Evolutionary conservation across 352 stramenopile species (phyloP).

Genomic region (Phytophthora uliginosa): DNA sequence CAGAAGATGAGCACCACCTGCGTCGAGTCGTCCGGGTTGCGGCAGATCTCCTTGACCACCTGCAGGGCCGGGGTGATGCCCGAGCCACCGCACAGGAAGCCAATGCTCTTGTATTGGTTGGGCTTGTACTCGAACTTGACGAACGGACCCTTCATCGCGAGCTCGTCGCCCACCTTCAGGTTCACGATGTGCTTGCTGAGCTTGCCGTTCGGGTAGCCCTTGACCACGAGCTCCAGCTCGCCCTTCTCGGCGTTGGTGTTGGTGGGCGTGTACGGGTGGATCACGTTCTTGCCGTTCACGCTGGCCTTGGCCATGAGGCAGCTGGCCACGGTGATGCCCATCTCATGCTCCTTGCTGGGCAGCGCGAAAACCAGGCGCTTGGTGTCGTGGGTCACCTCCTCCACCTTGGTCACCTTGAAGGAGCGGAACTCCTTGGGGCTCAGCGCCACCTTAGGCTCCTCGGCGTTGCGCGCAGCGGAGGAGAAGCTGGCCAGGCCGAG

Average conservation of each 20-base stretch:
- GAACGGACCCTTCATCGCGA: conserved; percentile 91
- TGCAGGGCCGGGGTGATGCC: conserved; percentile 86
- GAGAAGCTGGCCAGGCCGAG: conserved; percentile 44
- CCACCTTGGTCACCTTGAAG: conserved; percentile 73
- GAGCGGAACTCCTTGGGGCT: conserved; percentile 67
- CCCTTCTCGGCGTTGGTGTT: conserved; percentile 82
- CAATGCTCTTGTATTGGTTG: conserved; percentile 85
- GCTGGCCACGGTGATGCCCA: conserved; percentile 69
- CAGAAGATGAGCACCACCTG: conserved; percentile 84
- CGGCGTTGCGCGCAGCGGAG: conserved; percentile 34
- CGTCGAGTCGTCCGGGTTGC: conserved; percentile 83
- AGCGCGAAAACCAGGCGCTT: conserved; percentile 69
- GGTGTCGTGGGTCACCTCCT: conserved; percentile 73
- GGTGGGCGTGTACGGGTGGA: conserved; percentile 87
- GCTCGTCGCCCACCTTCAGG: conserved; percentile 78
- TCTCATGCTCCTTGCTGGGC: conserved; percentile 66
- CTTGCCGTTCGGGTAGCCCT: conserved; percentile 85
- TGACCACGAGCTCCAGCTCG: conserved; percentile 86
- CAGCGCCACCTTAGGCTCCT: conserved; percentile 60
- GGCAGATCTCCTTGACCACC: conserved; percentile 80
- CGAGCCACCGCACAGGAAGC: conserved; percentile 84
- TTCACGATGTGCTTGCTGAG: conserved; percentile 87
- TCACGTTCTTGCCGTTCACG: conserved; percentile 71
- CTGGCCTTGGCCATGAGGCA: conserved; percentile 72
- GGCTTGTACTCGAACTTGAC: conserved; percentile 88